These are phyloP conservation scores for Aspergillus persii DNA, from an alignment of 2,329 filamentous ascomycete species.

Conservation along the genomic window DNA sequence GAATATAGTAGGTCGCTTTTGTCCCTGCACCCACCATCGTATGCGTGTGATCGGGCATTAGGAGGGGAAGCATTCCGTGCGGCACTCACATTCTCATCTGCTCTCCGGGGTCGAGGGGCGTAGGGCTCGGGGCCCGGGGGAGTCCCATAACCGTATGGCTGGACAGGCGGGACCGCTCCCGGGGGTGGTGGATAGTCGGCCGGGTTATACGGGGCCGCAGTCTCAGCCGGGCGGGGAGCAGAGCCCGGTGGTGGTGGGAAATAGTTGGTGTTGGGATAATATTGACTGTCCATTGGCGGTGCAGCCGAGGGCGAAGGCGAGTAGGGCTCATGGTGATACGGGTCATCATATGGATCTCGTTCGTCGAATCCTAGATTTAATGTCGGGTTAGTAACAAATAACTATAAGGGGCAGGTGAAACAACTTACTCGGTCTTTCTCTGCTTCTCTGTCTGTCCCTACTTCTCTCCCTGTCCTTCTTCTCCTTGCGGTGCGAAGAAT, in stretches of 20 bases:
- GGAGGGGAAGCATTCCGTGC: conserved; percentile 33
- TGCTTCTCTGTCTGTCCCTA: conserved; percentile 52
- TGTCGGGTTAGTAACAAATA: conserved; percentile 12
- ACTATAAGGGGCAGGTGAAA: conserved; percentile 2
- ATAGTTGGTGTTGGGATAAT: conserved; percentile 41
- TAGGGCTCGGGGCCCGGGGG: conserved; percentile 39
- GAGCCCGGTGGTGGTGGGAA: conserved; percentile 45
- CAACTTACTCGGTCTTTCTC: conserved; percentile 46
- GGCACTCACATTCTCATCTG: conserved; percentile 54
- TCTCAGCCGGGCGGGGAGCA: conserved; percentile 22
- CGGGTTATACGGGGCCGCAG: conserved; percentile 34
- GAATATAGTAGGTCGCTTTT: conserved; percentile 2
- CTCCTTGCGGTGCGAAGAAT: conserved; percentile 55
- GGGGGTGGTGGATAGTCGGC: conserved; percentile 45
- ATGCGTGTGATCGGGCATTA: conserved; percentile 35
- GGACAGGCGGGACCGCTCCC: conserved; percentile 36
- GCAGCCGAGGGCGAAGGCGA: conserved; percentile 34
- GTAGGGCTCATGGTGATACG: conserved; percentile 40
- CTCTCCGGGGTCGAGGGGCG: conserved; percentile 36
- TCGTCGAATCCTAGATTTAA: conserved; percentile 26
- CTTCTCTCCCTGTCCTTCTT: conserved; percentile 56
- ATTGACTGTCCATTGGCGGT: conserved; percentile 33
- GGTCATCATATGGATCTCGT: conserved; percentile 42
- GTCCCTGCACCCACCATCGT: conserved; percentile 43
- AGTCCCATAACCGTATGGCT: conserved; percentile 39